Conservation (phyloP, 2,329 filamentous ascomycete species). For the Aspergillus ustus region DNA sequence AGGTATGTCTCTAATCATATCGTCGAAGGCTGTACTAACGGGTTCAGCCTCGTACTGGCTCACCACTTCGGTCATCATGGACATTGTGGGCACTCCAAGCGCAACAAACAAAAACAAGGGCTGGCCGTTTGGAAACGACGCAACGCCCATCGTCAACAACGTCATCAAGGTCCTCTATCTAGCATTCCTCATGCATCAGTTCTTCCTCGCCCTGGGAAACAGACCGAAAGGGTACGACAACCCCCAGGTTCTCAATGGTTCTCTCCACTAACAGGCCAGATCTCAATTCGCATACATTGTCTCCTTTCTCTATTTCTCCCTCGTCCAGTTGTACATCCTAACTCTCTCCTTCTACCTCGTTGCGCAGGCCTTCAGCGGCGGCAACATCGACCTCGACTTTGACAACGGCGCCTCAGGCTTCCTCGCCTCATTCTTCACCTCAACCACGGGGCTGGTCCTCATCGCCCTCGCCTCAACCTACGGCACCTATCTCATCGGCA, state of each 20-base stretch:
- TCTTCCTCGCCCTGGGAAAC: conserved; percentile 95
- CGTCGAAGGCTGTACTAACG: not conserved
- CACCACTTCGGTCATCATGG: conserved; percentile 96
- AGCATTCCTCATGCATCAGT: conserved; percentile 89
- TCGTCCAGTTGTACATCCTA: conserved; percentile 90
- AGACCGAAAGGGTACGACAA: conserved; percentile 73
- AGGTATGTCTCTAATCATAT: conserved; percentile 42
- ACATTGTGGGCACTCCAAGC: conserved; percentile 80
- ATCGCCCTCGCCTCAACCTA: conserved; percentile 92
- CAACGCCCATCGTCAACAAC: conserved; percentile 88
- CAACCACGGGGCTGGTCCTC: conserved; percentile 85
- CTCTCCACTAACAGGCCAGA: conserved; percentile 6
- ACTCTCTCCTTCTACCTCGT: conserved; percentile 88
- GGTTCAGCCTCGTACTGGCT: conserved; percentile 85
- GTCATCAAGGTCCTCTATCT: conserved; percentile 91
- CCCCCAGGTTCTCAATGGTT: no score
- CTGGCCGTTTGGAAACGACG: conserved; percentile 88
- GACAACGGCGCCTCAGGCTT: conserved; percentile 67
- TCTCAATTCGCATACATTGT: conserved; percentile 89
- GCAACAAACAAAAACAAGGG: conserved; percentile 61
- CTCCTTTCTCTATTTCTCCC: conserved; percentile 83
- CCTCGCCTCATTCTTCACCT: conserved; percentile 79
- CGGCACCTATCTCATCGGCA: conserved; percentile 94
- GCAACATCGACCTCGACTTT: conserved; percentile 66
- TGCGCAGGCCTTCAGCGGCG: conserved; percentile 73